These are phyloP conservation scores for Xanthoparmelia taractica DNA, from an alignment of 495 filamentous ascomycete species.

Conservation along the genomic window DNA sequence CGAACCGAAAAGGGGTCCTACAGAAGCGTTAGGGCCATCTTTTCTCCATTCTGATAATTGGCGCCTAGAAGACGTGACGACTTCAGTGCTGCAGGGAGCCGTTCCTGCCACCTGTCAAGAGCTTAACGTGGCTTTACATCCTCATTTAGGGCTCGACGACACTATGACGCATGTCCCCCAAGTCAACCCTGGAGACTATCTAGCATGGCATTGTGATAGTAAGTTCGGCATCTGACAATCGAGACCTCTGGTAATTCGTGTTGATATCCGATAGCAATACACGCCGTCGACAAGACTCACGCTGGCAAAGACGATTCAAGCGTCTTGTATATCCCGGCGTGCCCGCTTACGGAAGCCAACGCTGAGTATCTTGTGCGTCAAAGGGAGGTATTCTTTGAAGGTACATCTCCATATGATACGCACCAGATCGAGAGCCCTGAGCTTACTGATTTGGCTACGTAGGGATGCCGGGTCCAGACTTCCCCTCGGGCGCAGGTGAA, in stretches of 20 bases:
- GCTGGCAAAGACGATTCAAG: constrained; percentile 61
- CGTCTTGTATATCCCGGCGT: constrained; percentile 82
- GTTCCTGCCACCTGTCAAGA: constrained; percentile 72
- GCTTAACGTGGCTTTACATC: constrained; percentile 60
- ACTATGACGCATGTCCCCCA: constrained; percentile 76
- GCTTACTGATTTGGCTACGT: background rate
- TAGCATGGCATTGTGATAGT: constrained; percentile 87
- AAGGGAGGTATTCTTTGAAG: constrained; percentile 53
- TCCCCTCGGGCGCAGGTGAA: constrained; percentile 49
- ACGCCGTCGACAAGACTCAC: constrained; percentile 77
- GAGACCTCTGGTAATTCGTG: background rate
- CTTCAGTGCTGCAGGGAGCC: constrained; percentile 62
- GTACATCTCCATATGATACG: constrained; percentile 23
- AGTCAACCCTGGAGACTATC: constrained; percentile 77
- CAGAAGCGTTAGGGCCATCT: constrained; percentile 19
- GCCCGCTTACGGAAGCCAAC: constrained; percentile 69
- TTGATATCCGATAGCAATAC: constrained; percentile 33
- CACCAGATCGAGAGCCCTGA: background rate
- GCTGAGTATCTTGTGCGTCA: constrained; percentile 61
- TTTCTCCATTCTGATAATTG: constrained; percentile 49
- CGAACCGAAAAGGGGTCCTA: constrained; percentile 34
- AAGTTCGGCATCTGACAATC: constrained; percentile 30
- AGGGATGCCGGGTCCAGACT: constrained; percentile 58
- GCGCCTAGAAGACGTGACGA: constrained; percentile 38
- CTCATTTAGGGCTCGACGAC: constrained; percentile 61